Evolutionary conservation across 768 basidiomycete species (phyloP), one percentile per base, ranked within the genome.

Genomic region (Russula sp.): DNA sequence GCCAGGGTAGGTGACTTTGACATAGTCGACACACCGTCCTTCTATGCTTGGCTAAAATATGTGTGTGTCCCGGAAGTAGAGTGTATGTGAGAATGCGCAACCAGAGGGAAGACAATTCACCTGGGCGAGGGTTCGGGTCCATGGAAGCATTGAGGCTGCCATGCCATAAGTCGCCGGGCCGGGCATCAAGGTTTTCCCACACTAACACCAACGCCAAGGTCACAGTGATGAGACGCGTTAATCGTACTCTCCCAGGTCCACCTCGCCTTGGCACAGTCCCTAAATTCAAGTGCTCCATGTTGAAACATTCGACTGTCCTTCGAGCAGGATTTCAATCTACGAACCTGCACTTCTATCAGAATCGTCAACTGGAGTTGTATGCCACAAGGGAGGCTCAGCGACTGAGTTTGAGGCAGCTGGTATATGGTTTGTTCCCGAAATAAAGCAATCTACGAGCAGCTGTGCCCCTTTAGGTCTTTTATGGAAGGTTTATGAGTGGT

Each of bases 401-500:
- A 60, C 74, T 93, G 67, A 88, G 88, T 10, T 76, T 93, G 41
- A 78, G 91, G 65, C 91, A 93, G 69, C 81, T 93, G 67, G 90
- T 93, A 75, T 59, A 76, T 57, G 29, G 25, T 34, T 29, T n/a
- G n/a, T 62, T 41, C 18, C 49, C 25, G 25, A 29, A 51, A 34
- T 5, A 35, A 35, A 22, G 14, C 36, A 38, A 16, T 14, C 49
- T 29, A n/a, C 32, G 41, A 46, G 50, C 67, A 52, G 64, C 59
- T 43, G 48, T 42, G 8, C 45, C 32, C 22, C 34, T 65, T 20
- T 58, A 93, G 91, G 84, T 91, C 16, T 93, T 89, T 72, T 93
- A 85, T 69, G 91, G 91, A n/a, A 84, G 89, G 38, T 82, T 83
- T 48, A 90, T 93, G 82, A 85, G 84, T 66, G 78, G 84, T 64